A percentile compares a stretch with the other conserved stretches of the same genome.
These are phyloP conservation scores for Lumnitzera littorea DNA, from an alignment of 345 rosid genomes.

Conservation along the genomic window DNA sequence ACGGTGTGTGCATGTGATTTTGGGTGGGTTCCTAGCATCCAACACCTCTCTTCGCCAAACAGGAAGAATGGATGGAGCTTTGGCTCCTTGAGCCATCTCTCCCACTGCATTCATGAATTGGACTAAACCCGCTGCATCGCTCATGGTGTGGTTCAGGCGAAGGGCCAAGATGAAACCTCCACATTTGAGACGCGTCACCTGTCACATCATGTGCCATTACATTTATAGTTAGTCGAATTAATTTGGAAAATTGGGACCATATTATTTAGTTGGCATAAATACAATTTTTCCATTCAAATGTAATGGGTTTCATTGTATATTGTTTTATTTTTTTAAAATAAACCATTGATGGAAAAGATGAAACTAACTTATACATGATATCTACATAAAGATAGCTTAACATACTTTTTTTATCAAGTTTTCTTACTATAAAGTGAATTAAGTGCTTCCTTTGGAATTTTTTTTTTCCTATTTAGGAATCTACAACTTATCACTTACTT, in stretches of 20 bases:
- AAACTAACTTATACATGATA: too few species aligned
- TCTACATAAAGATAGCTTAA: too few species aligned
- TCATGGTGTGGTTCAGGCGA: constrained; percentile 40
- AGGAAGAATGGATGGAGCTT: constrained; percentile 25
- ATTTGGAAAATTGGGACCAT: neutral
- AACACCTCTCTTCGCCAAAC: constrained; percentile 45
- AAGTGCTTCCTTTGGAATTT: too few species aligned
- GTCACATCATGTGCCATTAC: neutral
- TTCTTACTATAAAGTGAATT: too few species aligned
- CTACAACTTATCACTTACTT: too few species aligned
- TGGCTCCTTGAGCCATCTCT: constrained; percentile 34
- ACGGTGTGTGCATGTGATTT: constrained; percentile 31
- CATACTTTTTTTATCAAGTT: too few species aligned
- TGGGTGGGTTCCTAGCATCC: constrained; percentile 21
- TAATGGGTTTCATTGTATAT: too few species aligned
- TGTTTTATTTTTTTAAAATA: too few species aligned
- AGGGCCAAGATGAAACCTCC: constrained; percentile 40
- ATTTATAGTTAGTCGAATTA: neutral
- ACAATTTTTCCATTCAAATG: too few species aligned
- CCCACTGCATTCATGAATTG: constrained; percentile 35
- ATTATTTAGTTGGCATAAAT: too few species aligned
- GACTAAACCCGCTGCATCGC: constrained; percentile 35
- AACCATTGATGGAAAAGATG: too few species aligned
- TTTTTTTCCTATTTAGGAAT: too few species aligned
- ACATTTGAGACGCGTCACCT: constrained; percentile 43